phyloP scores from a whole-genome alignment of 345 rosid genomes.

The Clausena lansium region DNA sequence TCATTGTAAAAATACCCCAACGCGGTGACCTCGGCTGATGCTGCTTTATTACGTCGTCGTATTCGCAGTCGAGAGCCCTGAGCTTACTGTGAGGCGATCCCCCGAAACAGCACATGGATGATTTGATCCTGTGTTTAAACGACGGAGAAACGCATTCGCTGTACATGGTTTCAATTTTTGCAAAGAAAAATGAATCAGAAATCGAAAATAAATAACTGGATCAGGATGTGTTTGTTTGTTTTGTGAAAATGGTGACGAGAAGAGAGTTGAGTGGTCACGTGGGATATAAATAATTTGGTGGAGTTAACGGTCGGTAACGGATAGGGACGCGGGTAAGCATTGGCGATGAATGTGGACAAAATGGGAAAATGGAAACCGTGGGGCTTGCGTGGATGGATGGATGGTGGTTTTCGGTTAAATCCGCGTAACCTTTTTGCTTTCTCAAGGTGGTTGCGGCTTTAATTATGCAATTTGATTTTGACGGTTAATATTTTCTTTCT shows the following conservation, averaged over 20 bases:
- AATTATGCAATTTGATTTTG: background rate
- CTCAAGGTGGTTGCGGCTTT: background rate
- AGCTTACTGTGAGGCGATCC: background rate
- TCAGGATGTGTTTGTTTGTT: background rate
- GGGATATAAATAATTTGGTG: conserved; percentile 1
- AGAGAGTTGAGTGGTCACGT: background rate
- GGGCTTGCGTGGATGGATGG: conserved; percentile 33
- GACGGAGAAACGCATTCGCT: conserved; percentile 38
- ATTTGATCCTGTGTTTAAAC: conserved; percentile 31
- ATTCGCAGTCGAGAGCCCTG: background rate
- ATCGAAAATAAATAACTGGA: background rate
- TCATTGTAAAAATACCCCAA: conserved; percentile 34
- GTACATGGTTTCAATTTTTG: conserved; percentile 16
- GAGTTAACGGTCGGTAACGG: background rate
- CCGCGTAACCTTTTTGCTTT: background rate
- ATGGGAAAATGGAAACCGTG: conserved; percentile 23
- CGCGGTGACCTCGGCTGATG: conserved; percentile 31
- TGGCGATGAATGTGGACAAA: background rate
- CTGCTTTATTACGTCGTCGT: background rate
- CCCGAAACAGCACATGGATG: conserved; percentile 49
- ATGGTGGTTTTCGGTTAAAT: conserved; percentile 1
- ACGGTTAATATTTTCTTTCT: background rate
- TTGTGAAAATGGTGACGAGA: background rate
- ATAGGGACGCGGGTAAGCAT: conserved; percentile 4
- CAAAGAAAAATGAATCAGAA: background rate